These are phyloP conservation scores for Fusarium pilosicola DNA, from an alignment of 2,329 filamentous ascomycete species.

Conservation along the genomic window DNA sequence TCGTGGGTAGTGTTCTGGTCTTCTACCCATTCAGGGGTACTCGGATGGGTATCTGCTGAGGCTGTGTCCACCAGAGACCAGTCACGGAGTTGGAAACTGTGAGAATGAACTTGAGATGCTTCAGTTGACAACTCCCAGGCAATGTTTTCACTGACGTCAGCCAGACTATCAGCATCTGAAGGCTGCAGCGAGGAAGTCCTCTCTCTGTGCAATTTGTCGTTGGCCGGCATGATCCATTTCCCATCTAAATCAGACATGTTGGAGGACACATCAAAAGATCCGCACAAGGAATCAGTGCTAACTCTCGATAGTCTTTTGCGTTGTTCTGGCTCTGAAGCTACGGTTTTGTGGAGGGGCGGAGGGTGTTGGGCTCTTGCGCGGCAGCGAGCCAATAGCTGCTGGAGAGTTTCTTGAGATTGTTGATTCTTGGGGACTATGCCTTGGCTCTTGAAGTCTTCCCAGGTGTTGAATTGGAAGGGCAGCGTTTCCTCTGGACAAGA, in stretches of 20 bases:
- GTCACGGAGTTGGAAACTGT: neutral
- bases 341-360: no score
- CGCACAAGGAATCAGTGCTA: neutral
- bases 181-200: neutral
- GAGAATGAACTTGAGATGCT: neutral
- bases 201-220: neutral
- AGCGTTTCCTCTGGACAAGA: neutral
- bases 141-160: neutral
- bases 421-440: conserved; percentile 4
- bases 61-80: neutral
- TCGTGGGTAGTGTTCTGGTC: neutral
- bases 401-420: neutral
- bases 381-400: neutral
- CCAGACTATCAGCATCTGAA: neutral
- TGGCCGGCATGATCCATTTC: neutral
- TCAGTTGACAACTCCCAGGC: neutral
- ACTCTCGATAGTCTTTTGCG: neutral
- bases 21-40: neutral
- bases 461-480: neutral
- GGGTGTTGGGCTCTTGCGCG: neutral
- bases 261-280: neutral
- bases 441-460: neutral
- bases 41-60: neutral
- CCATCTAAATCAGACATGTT: neutral
- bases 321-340: neutral